Evolutionary conservation across 306 rosid genomes (phyloP), one percentile per base, ranked within the genome.

Genomic region (Coriaria nepalensis): DNA sequence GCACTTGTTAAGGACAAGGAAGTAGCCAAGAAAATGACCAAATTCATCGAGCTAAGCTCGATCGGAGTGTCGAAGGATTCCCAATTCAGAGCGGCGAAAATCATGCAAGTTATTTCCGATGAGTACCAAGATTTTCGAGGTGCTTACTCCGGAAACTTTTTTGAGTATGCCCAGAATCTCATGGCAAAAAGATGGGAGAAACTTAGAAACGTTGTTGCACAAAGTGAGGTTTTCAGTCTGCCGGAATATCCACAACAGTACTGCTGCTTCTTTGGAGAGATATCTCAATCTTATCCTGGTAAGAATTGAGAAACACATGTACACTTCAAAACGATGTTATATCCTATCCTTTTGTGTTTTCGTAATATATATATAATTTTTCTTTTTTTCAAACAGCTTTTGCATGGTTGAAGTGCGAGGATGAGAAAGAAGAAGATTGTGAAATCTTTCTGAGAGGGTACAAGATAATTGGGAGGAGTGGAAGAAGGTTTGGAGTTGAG

Each of bases 11-110:
- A 78, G 66, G 95, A 77, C 67, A 62, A 57, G 49, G 88, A 74
- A 48, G 57, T 81, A 34, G 95, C 93, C 0, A 66, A 43, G 35
- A 84, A 73, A 73, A 83, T 88, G 93, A 57, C 77, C 0, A 44
- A 13, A 14, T 88, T 64, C 47, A 56, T 81, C 6, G 79, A 71
- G 44, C 51, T 78, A 57, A 74, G 68, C 63, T 70, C 95, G 13
- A 68, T 83, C 40, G 96, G 96, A 0, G 93, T 83, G 40, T 72
- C 96, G 9, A 83, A 69, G 55, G 96, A 83, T 57, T 80, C 96
- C 2, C 96, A 83, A 53, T 36, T 40, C 20, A 69, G 95, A 70
- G 93, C 56, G 32, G 67, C 93, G 6, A 83, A 70, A 78, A 70
- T 83, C 36, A 66, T 88, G 56, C 66, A 43, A 40, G 76, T 75